A percentile compares a stretch with the other conserved stretches of the same genome.
Evolutionary conservation across 192 early-diverging fungal species (phyloP).

Genomic region (Piromyces finnis): DNA sequence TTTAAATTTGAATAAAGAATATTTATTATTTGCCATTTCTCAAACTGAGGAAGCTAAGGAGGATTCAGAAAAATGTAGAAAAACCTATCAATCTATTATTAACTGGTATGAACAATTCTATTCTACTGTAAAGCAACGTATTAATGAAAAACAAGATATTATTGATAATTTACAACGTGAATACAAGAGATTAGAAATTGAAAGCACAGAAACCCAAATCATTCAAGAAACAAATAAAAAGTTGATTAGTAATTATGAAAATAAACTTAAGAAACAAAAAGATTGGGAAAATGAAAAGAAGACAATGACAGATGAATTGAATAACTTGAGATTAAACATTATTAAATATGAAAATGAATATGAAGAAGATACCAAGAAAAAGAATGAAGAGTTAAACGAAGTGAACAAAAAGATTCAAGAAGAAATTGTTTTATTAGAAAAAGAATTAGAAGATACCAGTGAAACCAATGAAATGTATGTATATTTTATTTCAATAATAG

Average conservation of each 20-base stretch:
- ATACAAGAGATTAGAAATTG: neutral
- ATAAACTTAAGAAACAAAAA: neutral
- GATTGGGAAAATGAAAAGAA: neutral
- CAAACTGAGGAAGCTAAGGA: neutral
- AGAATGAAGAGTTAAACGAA: neutral
- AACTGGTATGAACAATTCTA: neutral
- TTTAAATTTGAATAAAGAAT: neutral
- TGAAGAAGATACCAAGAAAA: neutral
- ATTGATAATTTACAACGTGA: neutral
- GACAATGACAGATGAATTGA: neutral
- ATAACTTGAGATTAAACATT: neutral
- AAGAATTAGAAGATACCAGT: neutral
- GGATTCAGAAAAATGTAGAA: neutral
- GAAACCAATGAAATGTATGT: neutral
- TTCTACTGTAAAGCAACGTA: neutral
- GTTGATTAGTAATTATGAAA: neutral
- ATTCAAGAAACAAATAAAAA: neutral
- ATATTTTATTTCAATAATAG: too few species aligned
- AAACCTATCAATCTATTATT: neutral
- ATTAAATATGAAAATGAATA: neutral
- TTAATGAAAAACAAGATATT: neutral
- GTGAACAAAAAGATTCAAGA: neutral
- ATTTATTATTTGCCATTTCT: neutral
- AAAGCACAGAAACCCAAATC: neutral
- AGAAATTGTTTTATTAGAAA: neutral